Base-by-base conservation (phyloP, 345 rosid species). In the Erodium maritimum region DNA sequence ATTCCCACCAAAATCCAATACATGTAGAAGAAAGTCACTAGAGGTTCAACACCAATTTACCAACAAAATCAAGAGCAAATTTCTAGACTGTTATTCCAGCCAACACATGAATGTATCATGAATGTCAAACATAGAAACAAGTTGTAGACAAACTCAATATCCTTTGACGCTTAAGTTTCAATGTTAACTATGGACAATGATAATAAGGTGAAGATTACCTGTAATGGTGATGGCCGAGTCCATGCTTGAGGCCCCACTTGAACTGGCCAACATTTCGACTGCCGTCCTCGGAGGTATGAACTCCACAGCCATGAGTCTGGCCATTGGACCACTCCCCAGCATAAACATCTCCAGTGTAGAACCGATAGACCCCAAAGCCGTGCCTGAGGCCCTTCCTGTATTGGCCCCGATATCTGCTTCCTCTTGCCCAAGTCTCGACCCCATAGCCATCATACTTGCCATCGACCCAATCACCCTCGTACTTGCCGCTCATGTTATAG, bases 291-390 rank as follows among this genome's bases (percentile, higher is more conserved):
- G 95, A 91, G 19, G 95, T 91, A 70, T 91, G 96, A 51, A 84
- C 81, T 29, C 98, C 98, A 70, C 86, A 86, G 1, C 98, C 98
- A 58, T 91, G 98, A 63, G 93, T 83, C 80, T 91, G 98, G 4
- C 96, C 98, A 61, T 76, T 88, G 29, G 93, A 88, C 98, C 98
- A 91, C 71, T 88, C 94, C 16, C 98, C 97, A n/a, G n/a, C n/a
- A n/a, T n/a, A n/a, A n/a, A n/a, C n/a, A n/a, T n/a, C 0, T n/a
- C n/a, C n/a, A n/a, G 97, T 86, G 58, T 91, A 88, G 65, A 91
- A 91, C 64, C 95, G 77, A 50, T 91, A 91, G 25, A 79, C 88
- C 4, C 95, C 96, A 56, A 73, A 86, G 3, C 95, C 98, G 61
- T 91, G 87, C 73, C 96, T 73, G 61, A 88, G 81, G 0, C 98